phyloP scores from a whole-genome alignment of 345 rosid genomes.

The Hypericum androsaemum region DNA sequence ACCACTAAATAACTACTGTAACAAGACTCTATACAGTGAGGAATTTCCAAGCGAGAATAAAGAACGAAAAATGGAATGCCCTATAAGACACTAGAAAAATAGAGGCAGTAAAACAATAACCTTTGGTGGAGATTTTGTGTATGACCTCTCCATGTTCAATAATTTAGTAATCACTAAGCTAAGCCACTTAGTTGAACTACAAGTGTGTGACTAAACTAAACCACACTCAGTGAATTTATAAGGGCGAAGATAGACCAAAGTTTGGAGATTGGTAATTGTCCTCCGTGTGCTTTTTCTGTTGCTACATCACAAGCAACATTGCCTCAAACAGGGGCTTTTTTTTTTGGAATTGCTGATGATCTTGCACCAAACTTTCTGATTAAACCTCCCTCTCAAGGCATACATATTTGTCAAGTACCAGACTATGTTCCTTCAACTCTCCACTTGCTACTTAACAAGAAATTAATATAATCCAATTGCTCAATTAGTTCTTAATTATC shows the following conservation, averaged over 20 bases:
- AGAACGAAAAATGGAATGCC: no score
- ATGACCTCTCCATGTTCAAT: conserved; percentile 49
- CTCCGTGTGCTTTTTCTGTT: conserved; percentile 37
- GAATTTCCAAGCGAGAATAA: no score
- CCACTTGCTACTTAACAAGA: conserved; percentile 13
- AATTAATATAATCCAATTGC: no score
- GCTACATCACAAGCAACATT: conserved; percentile 36
- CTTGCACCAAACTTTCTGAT: conserved; percentile 80
- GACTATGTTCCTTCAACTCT: conserved; percentile 32
- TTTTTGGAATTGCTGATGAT: conserved; percentile 24
- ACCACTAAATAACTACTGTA: no score
- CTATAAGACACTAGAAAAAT: conserved; percentile 2
- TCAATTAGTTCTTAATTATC: no score
- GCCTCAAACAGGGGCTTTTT: conserved; percentile 7
- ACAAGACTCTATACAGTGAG: no score
- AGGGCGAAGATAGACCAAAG: conserved; percentile 18
- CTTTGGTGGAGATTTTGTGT: conserved; percentile 53
- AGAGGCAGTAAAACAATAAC: conserved; percentile 16
- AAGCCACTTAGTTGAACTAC: neutral
- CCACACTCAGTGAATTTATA: conserved; percentile 33
- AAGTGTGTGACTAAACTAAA: neutral
- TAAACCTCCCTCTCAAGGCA: conserved; percentile 58
- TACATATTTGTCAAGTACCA: conserved; percentile 18
- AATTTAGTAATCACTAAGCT: no score
- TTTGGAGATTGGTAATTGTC: conserved; percentile 75